Conservation (phyloP, 2,329 filamentous ascomycete species). For the Pseudopyrenochaeta lycopersici region DNA sequence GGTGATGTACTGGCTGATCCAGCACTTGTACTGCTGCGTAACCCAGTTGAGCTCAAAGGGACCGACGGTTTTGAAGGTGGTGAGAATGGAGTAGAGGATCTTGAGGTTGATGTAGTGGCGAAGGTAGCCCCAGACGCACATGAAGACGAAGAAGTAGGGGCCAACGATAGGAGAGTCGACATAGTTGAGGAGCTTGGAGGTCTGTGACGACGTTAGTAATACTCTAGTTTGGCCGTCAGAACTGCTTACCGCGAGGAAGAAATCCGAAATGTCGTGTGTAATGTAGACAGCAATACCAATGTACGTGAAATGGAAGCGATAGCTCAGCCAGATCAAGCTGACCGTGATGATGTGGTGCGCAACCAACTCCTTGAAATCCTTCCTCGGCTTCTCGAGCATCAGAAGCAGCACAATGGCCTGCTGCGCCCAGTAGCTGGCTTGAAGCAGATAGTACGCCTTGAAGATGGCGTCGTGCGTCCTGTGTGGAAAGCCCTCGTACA, state of each 20-base stretch:
- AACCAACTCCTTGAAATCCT: conserved; percentile 94
- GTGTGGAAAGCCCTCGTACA: conserved; percentile 92
- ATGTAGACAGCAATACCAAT: conserved; percentile 94
- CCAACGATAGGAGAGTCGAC: conserved; percentile 79
- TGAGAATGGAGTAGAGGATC: conserved; percentile 79
- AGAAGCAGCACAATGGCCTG: conserved; percentile 88
- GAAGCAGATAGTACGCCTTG: conserved; percentile 96
- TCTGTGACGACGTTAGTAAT: conserved; percentile 58
- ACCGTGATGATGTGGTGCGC: conserved; percentile 91
- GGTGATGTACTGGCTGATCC: conserved; percentile 73
- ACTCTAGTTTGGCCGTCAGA: not conserved
- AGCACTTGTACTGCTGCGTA: conserved; percentile 79
- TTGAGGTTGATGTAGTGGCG: conserved; percentile 85
- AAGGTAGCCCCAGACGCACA: conserved; percentile 85
- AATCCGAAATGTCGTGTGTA: conserved; percentile 93
- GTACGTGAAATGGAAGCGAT: conserved; percentile 96
- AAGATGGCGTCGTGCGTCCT: conserved; percentile 79
- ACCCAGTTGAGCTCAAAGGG: conserved; percentile 81
- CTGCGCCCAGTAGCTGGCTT: conserved; percentile 95
- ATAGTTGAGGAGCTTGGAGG: conserved; percentile 92
- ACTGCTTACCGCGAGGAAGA: conserved; percentile 86
- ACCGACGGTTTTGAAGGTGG: conserved; percentile 77
- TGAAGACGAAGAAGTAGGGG: conserved; percentile 86
- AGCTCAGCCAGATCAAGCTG: conserved; percentile 83
- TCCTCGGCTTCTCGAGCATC: conserved; percentile 89